Evolutionary conservation across 2,329 filamentous ascomycete genomes (phyloP), one percentile per base, ranked within the genome.

Genomic region (Phyllosticta citrichinensis): DNA sequence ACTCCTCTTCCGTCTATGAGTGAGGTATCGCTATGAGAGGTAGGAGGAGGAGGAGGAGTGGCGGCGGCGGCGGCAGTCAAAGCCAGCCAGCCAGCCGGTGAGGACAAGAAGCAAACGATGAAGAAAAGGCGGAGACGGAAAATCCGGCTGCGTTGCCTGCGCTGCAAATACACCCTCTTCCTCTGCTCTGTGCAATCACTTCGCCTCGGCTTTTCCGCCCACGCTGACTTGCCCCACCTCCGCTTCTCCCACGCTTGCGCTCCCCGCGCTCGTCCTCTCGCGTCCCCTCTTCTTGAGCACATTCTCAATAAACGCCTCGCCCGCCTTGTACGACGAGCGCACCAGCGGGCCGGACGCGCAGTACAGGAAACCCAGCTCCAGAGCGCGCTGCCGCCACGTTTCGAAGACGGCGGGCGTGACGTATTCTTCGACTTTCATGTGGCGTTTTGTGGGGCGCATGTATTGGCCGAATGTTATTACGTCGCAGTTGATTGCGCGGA

Each of bases 401-500:
- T 97, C 93, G 71, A 99, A 99, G 64, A 87, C 86, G 64, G 88
- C 89, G 0, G 94, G 94, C 0, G 91, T 93, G 55, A 99, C 84
- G 73, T 99, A 99, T 74, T 93, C 91, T 70, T 96, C 88, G 33
- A 99, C 94, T 74, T 96, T 87, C 84, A 99, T 93, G 74, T 99
- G 94, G 53, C 93, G 85, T 81, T 97, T 99, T 4, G 94, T 99
- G 1, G 94, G 94, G 11, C 93, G 89, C 94, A 99, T 99, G 79
- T 99, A 99, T 79, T 99, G 94, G n/a, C 94, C 94, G 67, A 99
- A 99, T 0, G 94, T 99, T 62, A 99, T 91, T 12, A 99, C 91
- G 68, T 99, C 94, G 54, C 97, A 92, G 63, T 89, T 80, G 62
- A 85, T 83, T 65, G 86, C 86, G 62, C 94, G 84, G 12, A 99